Conservation (phyloP, 2,329 filamentous ascomycete genomes). For the Volutella citrinella region DNA sequence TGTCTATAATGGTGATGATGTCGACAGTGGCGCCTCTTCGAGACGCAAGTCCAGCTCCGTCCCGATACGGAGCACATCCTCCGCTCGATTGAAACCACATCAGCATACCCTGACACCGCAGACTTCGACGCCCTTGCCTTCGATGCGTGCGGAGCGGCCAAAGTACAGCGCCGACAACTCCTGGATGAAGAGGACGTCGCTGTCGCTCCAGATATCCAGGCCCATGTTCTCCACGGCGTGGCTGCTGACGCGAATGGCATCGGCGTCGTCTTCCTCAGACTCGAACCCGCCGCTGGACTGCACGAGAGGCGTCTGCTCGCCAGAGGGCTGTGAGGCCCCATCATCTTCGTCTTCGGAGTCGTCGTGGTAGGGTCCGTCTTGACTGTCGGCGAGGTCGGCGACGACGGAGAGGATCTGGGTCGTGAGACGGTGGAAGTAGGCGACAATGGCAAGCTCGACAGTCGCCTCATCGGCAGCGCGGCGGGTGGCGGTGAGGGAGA, state of each 20-base stretch:
- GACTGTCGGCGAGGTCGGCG: constrained; percentile 54
- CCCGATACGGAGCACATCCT: constrained; percentile 8
- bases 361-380: constrained; percentile 40
- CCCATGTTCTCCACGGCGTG: constrained; percentile 70
- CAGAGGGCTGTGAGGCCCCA: constrained; percentile 30
- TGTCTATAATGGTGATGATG: too few species aligned
- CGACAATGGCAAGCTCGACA: constrained; percentile 69
- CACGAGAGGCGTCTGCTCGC: constrained; percentile 26
- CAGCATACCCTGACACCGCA: constrained; percentile 70
- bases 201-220: constrained; percentile 72
- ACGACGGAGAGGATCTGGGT: constrained; percentile 61
- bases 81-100: constrained; percentile 5
- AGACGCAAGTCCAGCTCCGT: constrained; percentile 25
- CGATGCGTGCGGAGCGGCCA: constrained; percentile 57
- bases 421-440: constrained; percentile 78
- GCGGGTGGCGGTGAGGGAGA: constrained; percentile 38
- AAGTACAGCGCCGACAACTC: constrained; percentile 66
- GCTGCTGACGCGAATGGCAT: constrained; percentile 54
- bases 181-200: constrained; percentile 66
- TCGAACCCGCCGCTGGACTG: constrained; percentile 18
- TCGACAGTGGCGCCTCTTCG: too few species aligned
- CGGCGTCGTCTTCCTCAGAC: constrained; percentile 32
- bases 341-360: constrained; percentile 35
- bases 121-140: constrained; percentile 69
- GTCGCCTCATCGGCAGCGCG: constrained; percentile 42